These are phyloP conservation scores for Aspergillus nomiae DNA, from an alignment of 2,329 filamentous ascomycete genomes.

Conservation along the genomic window DNA sequence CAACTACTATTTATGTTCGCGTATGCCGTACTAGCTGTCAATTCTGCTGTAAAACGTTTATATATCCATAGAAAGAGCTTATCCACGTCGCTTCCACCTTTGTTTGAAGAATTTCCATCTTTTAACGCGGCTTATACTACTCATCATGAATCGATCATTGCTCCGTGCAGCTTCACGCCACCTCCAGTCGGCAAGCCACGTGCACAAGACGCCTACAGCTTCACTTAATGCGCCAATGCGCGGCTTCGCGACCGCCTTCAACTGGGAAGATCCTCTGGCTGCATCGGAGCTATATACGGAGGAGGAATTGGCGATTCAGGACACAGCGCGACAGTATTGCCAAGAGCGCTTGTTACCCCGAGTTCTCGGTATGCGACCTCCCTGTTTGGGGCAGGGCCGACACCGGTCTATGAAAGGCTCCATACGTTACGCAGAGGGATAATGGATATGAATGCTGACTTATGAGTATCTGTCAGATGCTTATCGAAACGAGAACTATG, in stretches of 20 bases:
- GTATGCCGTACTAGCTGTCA: not conserved
- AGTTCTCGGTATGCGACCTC: conserved; percentile 69
- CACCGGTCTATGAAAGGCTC: not conserved
- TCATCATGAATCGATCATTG: conserved; percentile 35
- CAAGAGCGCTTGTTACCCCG: conserved; percentile 85
- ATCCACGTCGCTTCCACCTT: not conserved
- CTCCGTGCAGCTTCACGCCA: conserved; percentile 35
- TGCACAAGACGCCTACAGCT: conserved; percentile 19
- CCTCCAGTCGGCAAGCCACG: conserved; percentile 24
- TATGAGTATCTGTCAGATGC: conserved; percentile 59
- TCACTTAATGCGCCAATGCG: conserved; percentile 15
- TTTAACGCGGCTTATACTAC: conserved; percentile 2
- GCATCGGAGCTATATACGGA: conserved; percentile 77
- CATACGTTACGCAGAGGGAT: not conserved
- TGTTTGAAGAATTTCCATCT: not conserved
- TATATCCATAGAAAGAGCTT: not conserved
- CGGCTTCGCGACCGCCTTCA: conserved; percentile 58
- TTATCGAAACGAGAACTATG: conserved; percentile 84
- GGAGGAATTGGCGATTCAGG: conserved; percentile 85
- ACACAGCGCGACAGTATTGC: conserved; percentile 91
- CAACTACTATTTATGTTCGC: conserved; percentile 13
- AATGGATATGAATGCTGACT: not conserved
- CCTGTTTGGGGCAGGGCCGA: conserved; percentile 5
- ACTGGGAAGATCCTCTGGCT: conserved; percentile 89
- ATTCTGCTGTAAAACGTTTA: not conserved